These are phyloP conservation scores for Alternaria sp. DNA, from an alignment of 2,329 filamentous ascomycete species.

Conservation along the genomic window DNA sequence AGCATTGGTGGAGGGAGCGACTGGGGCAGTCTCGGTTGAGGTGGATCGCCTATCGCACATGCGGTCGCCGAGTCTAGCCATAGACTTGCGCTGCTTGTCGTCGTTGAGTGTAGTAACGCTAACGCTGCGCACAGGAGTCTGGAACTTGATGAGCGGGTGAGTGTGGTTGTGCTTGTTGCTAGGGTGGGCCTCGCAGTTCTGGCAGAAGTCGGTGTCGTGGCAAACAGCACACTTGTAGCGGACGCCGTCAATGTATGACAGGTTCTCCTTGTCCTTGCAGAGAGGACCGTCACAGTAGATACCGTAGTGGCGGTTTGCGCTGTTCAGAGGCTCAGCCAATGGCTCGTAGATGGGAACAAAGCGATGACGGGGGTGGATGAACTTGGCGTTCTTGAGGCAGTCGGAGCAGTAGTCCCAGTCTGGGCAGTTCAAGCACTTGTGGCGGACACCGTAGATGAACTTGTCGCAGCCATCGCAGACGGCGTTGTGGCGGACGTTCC, in stretches of 20 bases:
- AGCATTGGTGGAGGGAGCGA: conserved; percentile 57
- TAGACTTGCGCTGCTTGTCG: conserved; percentile 68
- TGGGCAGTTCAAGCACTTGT: conserved; percentile 96
- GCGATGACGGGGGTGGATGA: conserved; percentile 80
- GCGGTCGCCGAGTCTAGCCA: conserved; percentile 76
- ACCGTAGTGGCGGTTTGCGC: conserved; percentile 71
- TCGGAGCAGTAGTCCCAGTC: conserved; percentile 94
- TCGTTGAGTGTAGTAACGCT: conserved; percentile 85
- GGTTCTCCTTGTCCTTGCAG: conserved; percentile 66
- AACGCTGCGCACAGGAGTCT: conserved; percentile 86
- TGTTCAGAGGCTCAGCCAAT: conserved; percentile 57
- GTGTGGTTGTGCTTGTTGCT: conserved; percentile 87
- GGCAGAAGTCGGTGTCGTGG: conserved; percentile 93
- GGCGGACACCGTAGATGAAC: conserved; percentile 84
- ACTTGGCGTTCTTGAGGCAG: conserved; percentile 71
- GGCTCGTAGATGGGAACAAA: conserved; percentile 88
- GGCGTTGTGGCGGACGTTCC: conserved; percentile 81
- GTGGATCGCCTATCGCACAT: conserved; percentile 51
- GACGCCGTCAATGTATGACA: conserved; percentile 75
- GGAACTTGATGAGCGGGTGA: conserved; percentile 97
- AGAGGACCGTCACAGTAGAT: conserved; percentile 96
- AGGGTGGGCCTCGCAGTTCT: conserved; percentile 88
- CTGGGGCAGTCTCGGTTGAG: conserved; percentile 58
- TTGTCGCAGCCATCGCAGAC: conserved; percentile 94
- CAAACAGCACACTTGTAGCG: conserved; percentile 98